A percentile compares a stretch with the other conserved stretches of the same genome.
These are phyloP conservation scores for Rhodotorula sp. DNA, from an alignment of 1,284 basidiomycete species.

Conservation along the genomic window DNA sequence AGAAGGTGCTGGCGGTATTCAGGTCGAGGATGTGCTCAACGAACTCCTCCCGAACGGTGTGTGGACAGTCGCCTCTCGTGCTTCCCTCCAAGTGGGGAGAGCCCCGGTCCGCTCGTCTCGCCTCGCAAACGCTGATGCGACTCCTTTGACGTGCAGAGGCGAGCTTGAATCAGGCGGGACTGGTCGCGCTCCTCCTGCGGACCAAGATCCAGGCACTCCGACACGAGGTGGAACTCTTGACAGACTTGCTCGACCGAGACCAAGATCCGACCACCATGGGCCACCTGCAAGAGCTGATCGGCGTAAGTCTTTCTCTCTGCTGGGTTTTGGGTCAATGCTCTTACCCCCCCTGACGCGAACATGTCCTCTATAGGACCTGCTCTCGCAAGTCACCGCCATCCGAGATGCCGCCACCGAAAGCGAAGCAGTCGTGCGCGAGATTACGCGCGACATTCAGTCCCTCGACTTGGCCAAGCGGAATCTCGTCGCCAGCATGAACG, in stretches of 20 bases:
- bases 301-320: constrained; percentile 55
- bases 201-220: constrained; percentile 64
- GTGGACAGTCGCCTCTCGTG: background rate
- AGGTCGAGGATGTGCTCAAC: constrained; percentile 58
- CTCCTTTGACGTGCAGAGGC: constrained; percentile 35
- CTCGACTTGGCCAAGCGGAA: constrained; percentile 94
- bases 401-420: constrained; percentile 92
- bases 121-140: background rate
- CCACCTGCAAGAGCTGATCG: constrained; percentile 87
- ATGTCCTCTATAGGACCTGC: constrained; percentile 65
- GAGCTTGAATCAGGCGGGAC: constrained; percentile 22
- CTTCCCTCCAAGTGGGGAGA: constrained; percentile 12
- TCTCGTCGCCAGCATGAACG: constrained; percentile 74
- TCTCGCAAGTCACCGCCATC: constrained; percentile 89
- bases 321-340: too few species aligned
- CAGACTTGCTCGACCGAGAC: constrained; percentile 64
- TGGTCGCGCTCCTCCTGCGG: constrained; percentile 61
- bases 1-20: constrained; percentile 7
- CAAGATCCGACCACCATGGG: constrained; percentile 83
- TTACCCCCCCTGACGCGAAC: background rate
- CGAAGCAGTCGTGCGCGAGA: constrained; percentile 89
- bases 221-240: constrained; percentile 68
- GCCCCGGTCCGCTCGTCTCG: too few species aligned
- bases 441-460: constrained; percentile 94
- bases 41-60: constrained; percentile 71